phyloP scores from a whole-genome alignment of 306 rosid species.

The Phaseolus lunatus region DNA sequence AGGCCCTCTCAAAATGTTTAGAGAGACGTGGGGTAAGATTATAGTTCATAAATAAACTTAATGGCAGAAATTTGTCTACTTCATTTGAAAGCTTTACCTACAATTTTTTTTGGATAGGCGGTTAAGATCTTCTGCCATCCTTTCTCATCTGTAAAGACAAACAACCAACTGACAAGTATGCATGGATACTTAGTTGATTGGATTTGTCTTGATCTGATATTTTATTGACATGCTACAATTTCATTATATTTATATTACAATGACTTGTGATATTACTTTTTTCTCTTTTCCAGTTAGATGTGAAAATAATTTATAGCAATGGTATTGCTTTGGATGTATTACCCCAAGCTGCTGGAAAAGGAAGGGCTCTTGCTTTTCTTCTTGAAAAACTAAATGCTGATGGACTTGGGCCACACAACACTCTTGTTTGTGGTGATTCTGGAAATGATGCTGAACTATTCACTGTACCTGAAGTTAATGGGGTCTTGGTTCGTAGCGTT shows the following conservation, averaged over 20 bases:
- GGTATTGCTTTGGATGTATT: slow-evolving; percentile 77
- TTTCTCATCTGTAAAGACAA: slow-evolving; percentile 3
- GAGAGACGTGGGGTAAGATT: slow-evolving; percentile 71
- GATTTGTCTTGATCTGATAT: too few relatives aligned
- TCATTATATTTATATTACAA: slow-evolving; percentile 21
- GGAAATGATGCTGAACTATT: slow-evolving; percentile 87
- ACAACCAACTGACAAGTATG: background rate
- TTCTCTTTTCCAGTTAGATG: slow-evolving; percentile 67
- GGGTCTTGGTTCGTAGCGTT: slow-evolving; percentile 73
- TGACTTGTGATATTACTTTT: slow-evolving; percentile 34
- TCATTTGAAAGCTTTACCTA: slow-evolving; percentile 13
- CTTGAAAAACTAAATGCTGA: slow-evolving; percentile 57
- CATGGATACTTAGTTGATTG: background rate
- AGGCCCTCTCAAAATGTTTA: slow-evolving; percentile 59
- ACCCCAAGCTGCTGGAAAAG: slow-evolving; percentile 86
- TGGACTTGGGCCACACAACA: slow-evolving; percentile 57
- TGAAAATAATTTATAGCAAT: slow-evolving; percentile 80
- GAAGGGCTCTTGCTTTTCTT: slow-evolving; percentile 71
- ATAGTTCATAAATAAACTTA: slow-evolving; percentile 30
- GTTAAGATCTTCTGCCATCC: background rate
- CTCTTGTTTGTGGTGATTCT: slow-evolving; percentile 95
- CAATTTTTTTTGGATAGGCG: background rate
- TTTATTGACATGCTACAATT: background rate
- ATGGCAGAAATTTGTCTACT: slow-evolving; percentile 7
- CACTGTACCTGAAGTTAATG: slow-evolving; percentile 63